Percentiles rank a stretch among this genome's conserved stretches.
Conservation (phyloP, 2,329 filamentous ascomycete genomes). For the Penicillium sp. region DNA sequence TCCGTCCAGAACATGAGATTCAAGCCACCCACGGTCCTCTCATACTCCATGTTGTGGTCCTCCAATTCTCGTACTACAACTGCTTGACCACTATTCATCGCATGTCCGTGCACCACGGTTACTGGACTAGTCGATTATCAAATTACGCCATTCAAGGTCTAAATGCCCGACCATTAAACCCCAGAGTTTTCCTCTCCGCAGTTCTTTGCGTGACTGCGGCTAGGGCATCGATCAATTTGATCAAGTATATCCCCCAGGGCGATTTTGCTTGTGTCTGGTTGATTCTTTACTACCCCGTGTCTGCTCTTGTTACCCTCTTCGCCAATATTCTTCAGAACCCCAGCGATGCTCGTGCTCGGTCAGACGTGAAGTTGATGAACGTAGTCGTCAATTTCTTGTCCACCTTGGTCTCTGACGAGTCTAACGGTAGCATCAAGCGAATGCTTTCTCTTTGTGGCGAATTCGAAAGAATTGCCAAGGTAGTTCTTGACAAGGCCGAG, state of each 20-base stretch:
- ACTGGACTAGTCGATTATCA: slow-evolving; percentile 93
- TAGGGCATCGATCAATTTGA: slow-evolving; percentile 84
- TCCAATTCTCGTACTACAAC: slow-evolving; percentile 98
- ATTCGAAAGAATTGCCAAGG: slow-evolving; percentile 89
- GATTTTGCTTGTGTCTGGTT: slow-evolving; percentile 97
- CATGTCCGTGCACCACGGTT: slow-evolving; percentile 97
- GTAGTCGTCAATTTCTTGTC: slow-evolving; percentile 90
- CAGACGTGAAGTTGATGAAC: slow-evolving; percentile 88
- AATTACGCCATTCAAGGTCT: slow-evolving; percentile 94
- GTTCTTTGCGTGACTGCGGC: slow-evolving; percentile 91
- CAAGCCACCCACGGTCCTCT: slow-evolving; percentile 87
- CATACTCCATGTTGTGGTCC: slow-evolving; percentile 89
- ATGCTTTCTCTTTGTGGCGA: slow-evolving; percentile 96
- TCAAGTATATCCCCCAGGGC: slow-evolving; percentile 94
- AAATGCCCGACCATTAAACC: slow-evolving; percentile 87
- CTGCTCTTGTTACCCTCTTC: slow-evolving; percentile 90
- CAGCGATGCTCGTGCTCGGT: slow-evolving; percentile 80
- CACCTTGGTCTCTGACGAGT: slow-evolving; percentile 83
- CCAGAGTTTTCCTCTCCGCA: slow-evolving; percentile 90
- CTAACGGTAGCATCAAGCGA: slow-evolving; percentile 85
- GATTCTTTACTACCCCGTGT: slow-evolving; percentile 94
- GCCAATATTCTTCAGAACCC: slow-evolving; percentile 97
- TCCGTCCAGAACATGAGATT: slow-evolving; percentile 96
- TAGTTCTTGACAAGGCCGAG: slow-evolving; percentile 88
- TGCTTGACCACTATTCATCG: slow-evolving; percentile 96